A percentile compares a stretch with the other conserved stretches of the same genome.
Conservation (phyloP, 805 yeast species). For the Saturnispora dispora region DNA sequence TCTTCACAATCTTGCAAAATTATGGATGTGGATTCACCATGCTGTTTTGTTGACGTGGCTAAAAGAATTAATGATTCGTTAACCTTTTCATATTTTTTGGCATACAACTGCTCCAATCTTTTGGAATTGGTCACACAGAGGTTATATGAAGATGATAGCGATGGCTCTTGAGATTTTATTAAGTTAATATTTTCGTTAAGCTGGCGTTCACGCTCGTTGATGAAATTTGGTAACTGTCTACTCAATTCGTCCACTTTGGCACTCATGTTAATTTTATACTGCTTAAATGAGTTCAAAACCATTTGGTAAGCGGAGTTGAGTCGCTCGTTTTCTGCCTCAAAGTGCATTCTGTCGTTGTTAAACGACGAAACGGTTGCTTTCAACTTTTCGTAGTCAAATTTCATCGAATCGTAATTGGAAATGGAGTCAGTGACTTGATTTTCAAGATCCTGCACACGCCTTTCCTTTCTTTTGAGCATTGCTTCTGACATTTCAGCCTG, state of each 20-base stretch:
- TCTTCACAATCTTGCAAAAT: conserved; percentile 40
- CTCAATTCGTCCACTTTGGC: conserved; percentile 34
- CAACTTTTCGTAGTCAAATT: conserved; percentile 40
- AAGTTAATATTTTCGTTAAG: conserved; percentile 30
- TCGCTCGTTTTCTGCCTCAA: conserved; percentile 45
- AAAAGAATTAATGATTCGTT: conserved; percentile 35
- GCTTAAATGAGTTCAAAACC: conserved; percentile 38
- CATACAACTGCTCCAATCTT: conserved; percentile 41
- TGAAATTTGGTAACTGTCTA: conserved; percentile 29
- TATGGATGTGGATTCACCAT: conserved; percentile 39
- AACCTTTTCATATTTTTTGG: conserved; percentile 37
- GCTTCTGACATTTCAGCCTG: conserved; percentile 70
- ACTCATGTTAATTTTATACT: conserved; percentile 41
- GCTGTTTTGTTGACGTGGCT: conserved; percentile 36
- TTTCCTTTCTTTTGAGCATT: conserved; percentile 58
- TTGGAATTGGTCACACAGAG: conserved; percentile 38
- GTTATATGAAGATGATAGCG: conserved; percentile 40
- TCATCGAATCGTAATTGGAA: conserved; percentile 39
- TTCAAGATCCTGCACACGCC: conserved; percentile 61
- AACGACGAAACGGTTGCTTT: conserved; percentile 40
- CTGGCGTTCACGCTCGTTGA: conserved; percentile 28
- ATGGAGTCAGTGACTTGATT: conserved; percentile 40
- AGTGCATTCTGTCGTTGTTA: conserved; percentile 35
- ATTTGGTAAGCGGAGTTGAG: conserved; percentile 53
- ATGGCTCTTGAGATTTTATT: conserved; percentile 39